These are phyloP conservation scores for Alternaria rosae DNA, from an alignment of 2,329 filamentous ascomycete genomes.

Conservation along the genomic window DNA sequence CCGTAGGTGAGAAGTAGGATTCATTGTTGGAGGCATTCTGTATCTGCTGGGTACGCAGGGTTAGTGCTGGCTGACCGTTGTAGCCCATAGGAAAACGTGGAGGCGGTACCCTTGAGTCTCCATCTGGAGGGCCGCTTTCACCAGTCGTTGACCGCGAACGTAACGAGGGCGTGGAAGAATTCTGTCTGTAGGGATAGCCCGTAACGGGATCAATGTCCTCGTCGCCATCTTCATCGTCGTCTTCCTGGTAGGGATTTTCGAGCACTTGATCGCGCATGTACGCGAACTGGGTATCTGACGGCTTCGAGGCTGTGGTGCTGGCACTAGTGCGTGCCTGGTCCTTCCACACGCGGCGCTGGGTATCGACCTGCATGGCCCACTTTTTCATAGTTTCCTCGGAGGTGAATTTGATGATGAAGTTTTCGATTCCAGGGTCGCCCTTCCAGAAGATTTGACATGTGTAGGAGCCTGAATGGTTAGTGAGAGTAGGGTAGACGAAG, in stretches of 20 bases:
- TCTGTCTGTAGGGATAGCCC: constrained; percentile 64
- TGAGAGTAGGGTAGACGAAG: not conserved
- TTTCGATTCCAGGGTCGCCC: constrained; percentile 92
- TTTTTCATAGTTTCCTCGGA: constrained; percentile 94
- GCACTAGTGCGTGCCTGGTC: constrained; percentile 60
- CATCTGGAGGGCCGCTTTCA: constrained; percentile 67
- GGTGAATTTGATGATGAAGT: constrained; percentile 91
- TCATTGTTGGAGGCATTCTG: constrained; percentile 75
- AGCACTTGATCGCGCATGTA: constrained; percentile 78
- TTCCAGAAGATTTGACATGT: constrained; percentile 99
- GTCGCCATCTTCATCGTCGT: constrained; percentile 64
- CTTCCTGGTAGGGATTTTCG: constrained; percentile 81
- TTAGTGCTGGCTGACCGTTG: constrained; percentile 64
- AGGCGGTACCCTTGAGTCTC: constrained; percentile 64
- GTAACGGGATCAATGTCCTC: constrained; percentile 52
- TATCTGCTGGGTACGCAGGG: constrained; percentile 70
- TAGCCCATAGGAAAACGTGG: constrained; percentile 73
- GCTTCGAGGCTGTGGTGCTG: constrained; percentile 58
- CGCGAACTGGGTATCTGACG: constrained; percentile 75
- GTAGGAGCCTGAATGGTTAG: constrained; percentile 73
- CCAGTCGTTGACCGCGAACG: constrained; percentile 78
- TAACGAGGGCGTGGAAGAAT: constrained; percentile 76
- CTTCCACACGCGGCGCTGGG: constrained; percentile 67
- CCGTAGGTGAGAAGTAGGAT: constrained; percentile 91
- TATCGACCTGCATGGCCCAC: constrained; percentile 82